Base-by-base conservation (phyloP, 164 flowering plant genomes). In the Akebia trifoliata region DNA sequence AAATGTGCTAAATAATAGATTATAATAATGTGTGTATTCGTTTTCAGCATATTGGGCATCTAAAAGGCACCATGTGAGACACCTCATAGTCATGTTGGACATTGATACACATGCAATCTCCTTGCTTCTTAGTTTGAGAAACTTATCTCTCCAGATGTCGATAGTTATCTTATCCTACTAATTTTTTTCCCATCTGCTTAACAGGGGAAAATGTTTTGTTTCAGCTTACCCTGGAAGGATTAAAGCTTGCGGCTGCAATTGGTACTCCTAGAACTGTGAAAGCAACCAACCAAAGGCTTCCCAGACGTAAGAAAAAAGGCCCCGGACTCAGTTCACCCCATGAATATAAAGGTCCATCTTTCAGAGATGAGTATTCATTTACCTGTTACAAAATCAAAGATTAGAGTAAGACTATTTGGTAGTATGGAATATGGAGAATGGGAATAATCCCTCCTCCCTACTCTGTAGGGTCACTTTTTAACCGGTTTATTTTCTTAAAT, bases 221-320 rank as follows among this genome's bases (percentile, higher is more conserved):
- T 31, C 55, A 46, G 58, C 72, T 62, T 82, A 87, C 97, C 80
- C 75, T 78, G 47, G 92, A 70, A 64, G 98, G 97, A 77, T 80
- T 80, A 54, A 93, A 93, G 75, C 98, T 93, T 57, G 98, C 94
- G 42, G 98, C 98, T 57, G 97, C 85, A 66, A 90, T 64, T 61
- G 96, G 98, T 31, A 69, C 80, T 65, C 98, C 98, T 17, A 90
- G 83, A 69, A 76, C 81, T 3, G 87, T 82, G 72, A 90, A 87
- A 47, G 90, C 69, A 45, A 69, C 78, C 28, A 93, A 54, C 94
- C 98, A 90, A 22, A 93, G 83, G 26, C 92, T 80, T 50, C 98
- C 98, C 37, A 90, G 82, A 32, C 96, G 92, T 32, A 78, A 56
- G 67, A 93, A 77, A 54, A 93, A 75, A 15, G 78, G 64, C 51